Base-by-base conservation (phyloP, 2,329 filamentous ascomycete genomes). In the Macrophomina pseudophaseolina region DNA sequence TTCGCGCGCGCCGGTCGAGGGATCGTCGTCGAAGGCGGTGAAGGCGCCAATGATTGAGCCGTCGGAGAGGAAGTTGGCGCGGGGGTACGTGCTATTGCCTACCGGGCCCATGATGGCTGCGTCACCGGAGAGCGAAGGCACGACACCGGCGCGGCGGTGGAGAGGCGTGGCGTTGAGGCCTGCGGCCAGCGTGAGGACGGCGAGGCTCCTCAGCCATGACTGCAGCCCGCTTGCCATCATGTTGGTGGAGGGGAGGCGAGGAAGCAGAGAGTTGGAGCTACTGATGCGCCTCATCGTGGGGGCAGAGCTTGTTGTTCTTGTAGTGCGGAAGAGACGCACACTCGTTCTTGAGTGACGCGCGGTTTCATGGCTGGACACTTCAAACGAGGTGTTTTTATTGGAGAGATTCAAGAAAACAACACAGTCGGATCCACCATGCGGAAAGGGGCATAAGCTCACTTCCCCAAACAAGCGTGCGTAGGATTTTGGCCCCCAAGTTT, bases 31-130 rank as follows among this genome's bases (percentile, higher is more conserved):
- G 65, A 66, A 70, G n/a, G 70, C 66, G 2, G 73, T 75, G 69
- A 74, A 76, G 18, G 71, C 71, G 46, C 71, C 75, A 16, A 78
- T 60, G 60, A 79, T 69, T 42, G 71, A 72, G 23, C 72, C 73
- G 64, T 76, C 74, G 7, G 68, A 49, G 44, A 78, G 75, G 23
- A 67, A 65, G 33, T 71, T 74, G 3, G 75, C 73, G n/a, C 76
- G 68, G 1, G 76, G 76, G 53, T 79, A 78, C 8, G 74, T 75
- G 32, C 74, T 42, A 6, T 11, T 71, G 8, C 66, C 68, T 54
- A 62, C 30, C 4, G 71, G 71, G 4, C 49, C 49, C 52, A 75
- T 71, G 23, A 69, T 46, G 28, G 72, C 64, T 12, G 71, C 60
- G 8, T 18, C 51, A 33, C 72, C 73, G 4, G 66, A 64, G 60